These are phyloP conservation scores for Clausena lansium DNA, from an alignment of 345 rosid species.

Conservation along the genomic window DNA sequence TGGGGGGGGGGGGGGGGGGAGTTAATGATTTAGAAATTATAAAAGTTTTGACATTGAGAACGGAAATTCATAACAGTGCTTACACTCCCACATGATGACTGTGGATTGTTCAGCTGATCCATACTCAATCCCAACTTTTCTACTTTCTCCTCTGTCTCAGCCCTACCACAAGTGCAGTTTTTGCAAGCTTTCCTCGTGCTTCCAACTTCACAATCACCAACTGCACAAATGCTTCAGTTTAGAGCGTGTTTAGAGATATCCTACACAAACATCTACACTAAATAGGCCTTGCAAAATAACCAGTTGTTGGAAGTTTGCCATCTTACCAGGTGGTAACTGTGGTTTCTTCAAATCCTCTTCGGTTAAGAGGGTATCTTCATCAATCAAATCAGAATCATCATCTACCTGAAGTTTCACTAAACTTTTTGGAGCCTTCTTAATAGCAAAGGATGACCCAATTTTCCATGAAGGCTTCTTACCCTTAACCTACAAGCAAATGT, in stretches of 20 bases:
- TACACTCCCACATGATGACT: slow-evolving; percentile 95
- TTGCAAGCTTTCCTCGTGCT: slow-evolving; percentile 94
- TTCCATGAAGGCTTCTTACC: slow-evolving; percentile 20
- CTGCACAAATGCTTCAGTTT: slow-evolving; percentile 32
- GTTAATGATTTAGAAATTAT: not conserved
- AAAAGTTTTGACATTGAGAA: not conserved
- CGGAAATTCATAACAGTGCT: slow-evolving; percentile 19
- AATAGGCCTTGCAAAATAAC: not conserved
- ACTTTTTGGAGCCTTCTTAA: slow-evolving; percentile 52
- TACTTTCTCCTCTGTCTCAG: slow-evolving; percentile 87
- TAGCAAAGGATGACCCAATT: slow-evolving; percentile 49
- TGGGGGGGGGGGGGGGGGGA: no score
- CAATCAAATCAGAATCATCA: slow-evolving; percentile 82
- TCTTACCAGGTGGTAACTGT: slow-evolving; percentile 7
- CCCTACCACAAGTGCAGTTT: slow-evolving; percentile 96
- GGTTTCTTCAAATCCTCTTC: slow-evolving; percentile 26
- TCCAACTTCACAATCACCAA: slow-evolving; percentile 76
- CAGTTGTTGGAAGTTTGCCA: slow-evolving; percentile 7
- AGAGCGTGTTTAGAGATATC: not conserved
- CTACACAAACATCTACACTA: not conserved
- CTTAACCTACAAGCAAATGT: slow-evolving; percentile 6
- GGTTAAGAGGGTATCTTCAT: slow-evolving; percentile 90
- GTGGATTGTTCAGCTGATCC: slow-evolving; percentile 86
- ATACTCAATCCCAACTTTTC: slow-evolving; percentile 59
- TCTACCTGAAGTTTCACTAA: slow-evolving; percentile 55